phyloP scores from a whole-genome alignment of 208 protist genomes.

The Crithidia brevicula region DNA sequence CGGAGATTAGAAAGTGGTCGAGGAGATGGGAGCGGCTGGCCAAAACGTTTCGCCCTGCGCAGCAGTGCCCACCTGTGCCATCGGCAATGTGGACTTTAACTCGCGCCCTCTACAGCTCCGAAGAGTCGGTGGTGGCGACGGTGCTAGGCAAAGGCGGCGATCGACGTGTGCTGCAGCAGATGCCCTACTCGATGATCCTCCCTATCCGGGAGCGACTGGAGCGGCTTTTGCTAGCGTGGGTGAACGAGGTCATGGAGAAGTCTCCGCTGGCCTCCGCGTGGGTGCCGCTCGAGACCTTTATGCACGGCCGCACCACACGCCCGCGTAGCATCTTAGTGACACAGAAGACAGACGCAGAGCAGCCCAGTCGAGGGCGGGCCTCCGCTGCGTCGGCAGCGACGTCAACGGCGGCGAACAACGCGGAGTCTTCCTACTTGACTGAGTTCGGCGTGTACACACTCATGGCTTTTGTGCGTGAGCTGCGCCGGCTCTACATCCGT shows the following conservation, averaged over 20 bases:
- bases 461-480: slow-evolving; percentile 60
- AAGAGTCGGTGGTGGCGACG: slow-evolving; percentile 45
- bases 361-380: neutral
- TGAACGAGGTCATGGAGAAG: slow-evolving; percentile 72
- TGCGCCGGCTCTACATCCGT: slow-evolving; percentile 41
- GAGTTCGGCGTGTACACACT: slow-evolving; percentile 48
- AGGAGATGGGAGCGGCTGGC: slow-evolving; percentile 78
- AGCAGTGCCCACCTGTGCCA: slow-evolving; percentile 44
- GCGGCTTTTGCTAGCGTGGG: slow-evolving; percentile 70
- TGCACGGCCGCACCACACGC: slow-evolving; percentile 4
- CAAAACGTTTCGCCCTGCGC: slow-evolving; percentile 69
- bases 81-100: slow-evolving; percentile 33
- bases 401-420: neutral
- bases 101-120: slow-evolving; percentile 37
- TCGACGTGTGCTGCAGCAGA: slow-evolving; percentile 16
- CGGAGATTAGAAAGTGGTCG: slow-evolving; percentile 34
- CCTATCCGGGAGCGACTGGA: slow-evolving; percentile 39
- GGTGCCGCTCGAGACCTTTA: slow-evolving; percentile 30
- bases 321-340: slow-evolving; percentile 12
- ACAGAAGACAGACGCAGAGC: slow-evolving; percentile 1
- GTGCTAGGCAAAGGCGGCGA: slow-evolving; percentile 15
- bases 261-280: slow-evolving; percentile 38
- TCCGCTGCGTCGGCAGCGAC: neutral
- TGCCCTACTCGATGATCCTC: slow-evolving; percentile 27
- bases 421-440: slow-evolving; percentile 9